Evolutionary conservation across 2,329 filamentous ascomycete species (phyloP), one percentile per base, ranked within the genome.

Genomic region (Thelonectria discophora): DNA sequence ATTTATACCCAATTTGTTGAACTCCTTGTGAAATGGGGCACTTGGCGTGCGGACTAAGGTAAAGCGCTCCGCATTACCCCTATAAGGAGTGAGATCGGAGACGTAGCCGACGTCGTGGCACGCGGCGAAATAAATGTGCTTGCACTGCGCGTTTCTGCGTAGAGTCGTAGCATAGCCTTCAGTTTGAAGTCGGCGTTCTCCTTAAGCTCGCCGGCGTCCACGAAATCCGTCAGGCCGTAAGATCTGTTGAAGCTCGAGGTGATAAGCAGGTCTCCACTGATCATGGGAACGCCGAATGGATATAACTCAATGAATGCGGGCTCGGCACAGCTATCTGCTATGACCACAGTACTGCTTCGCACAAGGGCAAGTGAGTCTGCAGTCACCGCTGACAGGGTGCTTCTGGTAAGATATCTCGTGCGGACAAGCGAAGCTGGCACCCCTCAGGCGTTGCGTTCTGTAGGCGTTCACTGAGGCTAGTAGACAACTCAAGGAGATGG

Each of bases 71-170:
- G 75, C 72, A 59, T 80, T 78, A 45, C 81, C 81, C 45, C 75
- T 76, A 67, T 84, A 84, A 8, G 83, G 82, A 5, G 80, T 82
- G 21, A 90, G 76, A 48, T 87, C 79, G 8, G 84, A 81, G 47
- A 87, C 74, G 69, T 89, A 73, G 24, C 69, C 71, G 7, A 68
- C 66, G 27, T 89, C 85, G 65, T 89, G 86, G 67, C 87, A 89
- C 40, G 82, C 86, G 5, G 86, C 88, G 59, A 88, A 86, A 69
- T 85, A 86, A 37, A 90, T 86, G 70, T 88, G 87, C 66, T 85
- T 86, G 76, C 88, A 90, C 68, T 88, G 84, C 3, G 80, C 75
- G 66, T 85, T 86, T 87, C 82, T 34, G 80, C 81, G 62, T 86
- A 87, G 1, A 88, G 76, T 5, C 79, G 76, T 9, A 80, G 70